Percentiles rank a stretch among this genome's conserved stretches.
Evolutionary conservation across 805 yeast species (phyloP).

Genomic region (Lipomyces sp.): DNA sequence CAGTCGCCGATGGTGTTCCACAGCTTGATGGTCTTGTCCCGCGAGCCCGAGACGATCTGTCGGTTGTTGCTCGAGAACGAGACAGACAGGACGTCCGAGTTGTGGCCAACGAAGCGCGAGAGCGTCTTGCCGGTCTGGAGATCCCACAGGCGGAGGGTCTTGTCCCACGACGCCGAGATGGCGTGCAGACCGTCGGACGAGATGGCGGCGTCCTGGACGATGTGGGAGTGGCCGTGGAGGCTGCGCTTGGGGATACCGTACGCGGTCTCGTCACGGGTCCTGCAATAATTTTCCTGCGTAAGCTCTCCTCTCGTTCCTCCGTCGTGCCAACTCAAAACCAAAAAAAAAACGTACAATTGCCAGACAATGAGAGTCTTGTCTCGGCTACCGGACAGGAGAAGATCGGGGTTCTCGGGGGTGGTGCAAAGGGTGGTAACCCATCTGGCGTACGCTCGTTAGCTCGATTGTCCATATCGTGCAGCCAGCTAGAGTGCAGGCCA

Average conservation of each 20-base stretch:
- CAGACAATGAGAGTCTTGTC: conserved; percentile 98
- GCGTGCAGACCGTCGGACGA: conserved; percentile 98
- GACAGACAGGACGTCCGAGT: conserved; percentile 94
- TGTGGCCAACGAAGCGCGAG: conserved; percentile 97
- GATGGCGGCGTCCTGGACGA: conserved; percentile 95
- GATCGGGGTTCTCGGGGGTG: conserved; percentile 96
- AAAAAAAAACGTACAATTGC: conserved; percentile 57
- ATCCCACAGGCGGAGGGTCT: conserved; percentile 98
- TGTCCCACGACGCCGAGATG: conserved; percentile 99
- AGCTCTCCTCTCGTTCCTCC: background rate
- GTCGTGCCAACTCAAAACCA: background rate
- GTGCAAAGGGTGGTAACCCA: conserved; percentile 99
- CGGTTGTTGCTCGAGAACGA: conserved; percentile 94
- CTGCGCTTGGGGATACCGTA: conserved; percentile 98
- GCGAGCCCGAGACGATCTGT: conserved; percentile 97
- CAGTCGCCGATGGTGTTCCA: conserved; percentile 99
- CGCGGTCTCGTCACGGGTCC: conserved; percentile 87
- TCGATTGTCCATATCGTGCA: too few relatives aligned
- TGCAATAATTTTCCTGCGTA: background rate
- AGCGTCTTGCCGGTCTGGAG: conserved; percentile 89
- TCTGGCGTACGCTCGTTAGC: too few relatives aligned
- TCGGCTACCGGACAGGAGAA: conserved; percentile 96
- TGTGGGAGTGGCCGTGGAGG: conserved; percentile 98
- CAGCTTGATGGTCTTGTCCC: conserved; percentile 98
- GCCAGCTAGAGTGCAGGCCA: too few relatives aligned